Base-by-base conservation (phyloP, 768 basidiomycete species). In the Pulveroboletus sp. region DNA sequence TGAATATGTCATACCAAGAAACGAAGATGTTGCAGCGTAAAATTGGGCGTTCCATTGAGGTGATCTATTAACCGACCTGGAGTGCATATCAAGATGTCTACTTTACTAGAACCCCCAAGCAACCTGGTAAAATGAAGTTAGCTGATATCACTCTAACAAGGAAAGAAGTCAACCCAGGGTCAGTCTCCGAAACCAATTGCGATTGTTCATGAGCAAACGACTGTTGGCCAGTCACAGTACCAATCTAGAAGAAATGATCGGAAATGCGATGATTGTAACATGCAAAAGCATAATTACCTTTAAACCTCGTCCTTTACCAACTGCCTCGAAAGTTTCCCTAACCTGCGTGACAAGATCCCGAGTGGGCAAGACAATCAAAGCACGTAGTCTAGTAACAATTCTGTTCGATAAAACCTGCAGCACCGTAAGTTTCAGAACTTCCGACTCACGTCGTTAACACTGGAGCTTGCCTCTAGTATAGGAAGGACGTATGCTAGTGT, bases 21-120 rank as follows among this genome's bases (percentile, higher is more conserved):
- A n/a, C 94, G 85, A 7, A 99, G 76, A 66, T 98, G 94, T 59
- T 97, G 94, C 25, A 98, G 69, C 2, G 91, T 87, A 65, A 97
- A 97, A 55, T 93, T 92, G 0, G 80, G 83, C 0, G 97, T 97
- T 21, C 82, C 84, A 42, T 81, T 82, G 32, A 99, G 70, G 66
- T 98, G 97, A 63, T 99, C 97, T 25, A 97, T 97, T 40, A 99
- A 66, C 39, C 97, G 77, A 27, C 97, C 97, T 0, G 97, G 97
- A 1, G 97, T 99, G 52, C 92, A 97, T 49, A 99, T 89, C 40
- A 99, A 71, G 47, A 99, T 84, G 64, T 98, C 97, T 29, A 97
- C 79, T 66, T 85, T 92, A 66, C 91, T 94, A 2, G 86, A 88
- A 9, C 95, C 94, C 5, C 94, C 94, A 19, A 77, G 73, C 27